Evolutionary conservation across 345 rosid species (phyloP).

Genomic region (Isatis tinctoria): DNA sequence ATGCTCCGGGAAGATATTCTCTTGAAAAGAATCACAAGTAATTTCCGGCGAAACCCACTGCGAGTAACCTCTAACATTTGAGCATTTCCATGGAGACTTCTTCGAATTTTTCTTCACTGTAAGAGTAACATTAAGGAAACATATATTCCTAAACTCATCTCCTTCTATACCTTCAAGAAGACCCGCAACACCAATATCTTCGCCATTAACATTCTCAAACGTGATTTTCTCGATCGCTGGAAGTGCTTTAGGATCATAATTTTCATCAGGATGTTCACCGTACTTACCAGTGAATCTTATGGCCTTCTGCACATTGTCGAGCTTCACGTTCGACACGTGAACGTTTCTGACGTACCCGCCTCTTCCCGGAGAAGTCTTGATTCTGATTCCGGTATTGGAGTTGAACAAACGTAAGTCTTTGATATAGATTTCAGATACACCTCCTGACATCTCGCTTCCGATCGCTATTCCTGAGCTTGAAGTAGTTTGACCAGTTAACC

Average conservation of each 20-base stretch:
- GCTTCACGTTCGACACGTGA: slow-evolving; percentile 52
- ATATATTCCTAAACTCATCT: slow-evolving; percentile 58
- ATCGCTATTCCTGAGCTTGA: slow-evolving; percentile 79
- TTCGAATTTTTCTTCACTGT: slow-evolving; percentile 28
- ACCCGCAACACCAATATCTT: slow-evolving; percentile 62
- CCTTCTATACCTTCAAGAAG: slow-evolving; percentile 83
- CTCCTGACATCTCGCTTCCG: slow-evolving; percentile 99
- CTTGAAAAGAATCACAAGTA: slow-evolving; percentile 57
- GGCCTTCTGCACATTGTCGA: slow-evolving; percentile 56
- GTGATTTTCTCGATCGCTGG: slow-evolving; percentile 69
- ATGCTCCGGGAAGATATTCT: slow-evolving; percentile 57
- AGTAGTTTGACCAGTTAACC: slow-evolving; percentile 66
- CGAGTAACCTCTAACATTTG: slow-evolving; percentile 73
- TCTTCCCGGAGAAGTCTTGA: slow-evolving; percentile 89
- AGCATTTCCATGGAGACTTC: slow-evolving; percentile 73
- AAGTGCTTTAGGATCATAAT: slow-evolving; percentile 63
- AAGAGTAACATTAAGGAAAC: slow-evolving; percentile 66
- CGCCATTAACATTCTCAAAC: slow-evolving; percentile 65
- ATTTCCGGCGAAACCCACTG: slow-evolving; percentile 62
- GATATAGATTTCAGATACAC: slow-evolving; percentile 75
- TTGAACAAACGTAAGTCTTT: slow-evolving; percentile 55
- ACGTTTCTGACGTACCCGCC: slow-evolving; percentile 91
- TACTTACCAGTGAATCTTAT: slow-evolving; percentile 64
- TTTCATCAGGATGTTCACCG: slow-evolving; percentile 89
- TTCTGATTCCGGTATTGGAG: slow-evolving; percentile 60